Base-by-base conservation (phyloP, 345 rosid species). In the Physaria fendleri region DNA sequence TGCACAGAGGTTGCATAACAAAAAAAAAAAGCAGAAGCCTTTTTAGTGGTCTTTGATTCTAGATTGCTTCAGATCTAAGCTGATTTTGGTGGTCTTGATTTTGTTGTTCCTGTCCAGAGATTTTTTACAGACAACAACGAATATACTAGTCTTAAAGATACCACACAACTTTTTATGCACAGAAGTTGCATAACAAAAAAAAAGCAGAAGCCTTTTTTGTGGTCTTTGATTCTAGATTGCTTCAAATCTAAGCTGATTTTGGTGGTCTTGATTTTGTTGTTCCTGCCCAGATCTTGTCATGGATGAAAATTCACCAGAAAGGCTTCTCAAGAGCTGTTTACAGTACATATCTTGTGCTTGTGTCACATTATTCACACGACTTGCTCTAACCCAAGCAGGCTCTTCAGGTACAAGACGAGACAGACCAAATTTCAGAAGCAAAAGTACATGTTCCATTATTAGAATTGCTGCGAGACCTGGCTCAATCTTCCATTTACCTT, bases 301-400 rank as follows among this genome's bases (percentile, higher is more conserved):
- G 69, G 60, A 70, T 11, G 46, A 1, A 35, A 70, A 62, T 7
- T 70, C 69, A 56, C 65, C 69, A 56, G 69, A 70, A 0, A 91
- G 69, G 77, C 71, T 82, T 61, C 82, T 82, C 71, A 82, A 56
- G 44, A 91, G 82, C 79, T 72, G 90, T 68, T 74, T 91, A 49
- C 90, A 81, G 71, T 80, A 88, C 65, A 81, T 62, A 43, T 82
- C 75, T 47, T 85, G 95, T 8, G 85, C 98, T 63, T 85, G 87
- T 7, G 89, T 76, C 16, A 72, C 85, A 53, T 85, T 82, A 69
- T 76, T 82, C 69, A 75, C 78, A 27, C 90, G 74, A 30, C 72
- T 82, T 2, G 96, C 92, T 79, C 82, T 81, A 34, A 85, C 95
- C 95, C 98, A 91, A 48, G 95, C 96, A 15, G 98, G 96, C 74